phyloP scores from a whole-genome alignment of 1,139 yeast genomes.

The Yamadazyma friedrichii region DNA sequence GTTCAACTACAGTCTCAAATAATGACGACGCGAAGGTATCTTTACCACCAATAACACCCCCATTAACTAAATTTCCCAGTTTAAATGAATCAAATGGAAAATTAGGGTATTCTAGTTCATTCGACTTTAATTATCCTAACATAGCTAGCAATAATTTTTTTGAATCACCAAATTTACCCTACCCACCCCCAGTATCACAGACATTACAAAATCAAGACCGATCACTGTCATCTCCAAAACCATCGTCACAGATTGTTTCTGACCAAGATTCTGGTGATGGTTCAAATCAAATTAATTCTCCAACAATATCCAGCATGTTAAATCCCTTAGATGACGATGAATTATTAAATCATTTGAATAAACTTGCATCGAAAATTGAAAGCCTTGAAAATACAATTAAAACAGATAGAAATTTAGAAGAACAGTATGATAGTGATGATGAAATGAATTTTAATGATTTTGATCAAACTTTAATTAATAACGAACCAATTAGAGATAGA shows the following conservation, averaged over 20 bases:
- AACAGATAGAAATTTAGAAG: constrained; percentile 2
- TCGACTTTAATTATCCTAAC: too few species aligned
- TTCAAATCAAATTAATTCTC: background rate
- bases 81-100: too few species aligned
- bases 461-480: background rate
- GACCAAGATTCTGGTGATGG: background rate
- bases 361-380: constrained; percentile 7
- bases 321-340: constrained; percentile 4
- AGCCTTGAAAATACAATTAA: constrained; percentile 6
- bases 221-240: background rate
- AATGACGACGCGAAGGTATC: too few species aligned
- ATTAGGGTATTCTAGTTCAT: too few species aligned
- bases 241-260: background rate
- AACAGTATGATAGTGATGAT: constrained; percentile 9
- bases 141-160: too few species aligned
- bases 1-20: too few species aligned
- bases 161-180: too few species aligned
- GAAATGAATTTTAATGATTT: constrained; percentile 7
- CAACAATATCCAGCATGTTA: background rate
- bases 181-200: background rate
- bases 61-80: too few species aligned
- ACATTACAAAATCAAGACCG: background rate
- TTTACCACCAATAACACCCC: too few species aligned
- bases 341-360: constrained; percentile 3
- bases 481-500: constrained; percentile 12